Conservation (phyloP, 2,329 filamentous ascomycete genomes). For the Parafenestella ontariensis region DNA sequence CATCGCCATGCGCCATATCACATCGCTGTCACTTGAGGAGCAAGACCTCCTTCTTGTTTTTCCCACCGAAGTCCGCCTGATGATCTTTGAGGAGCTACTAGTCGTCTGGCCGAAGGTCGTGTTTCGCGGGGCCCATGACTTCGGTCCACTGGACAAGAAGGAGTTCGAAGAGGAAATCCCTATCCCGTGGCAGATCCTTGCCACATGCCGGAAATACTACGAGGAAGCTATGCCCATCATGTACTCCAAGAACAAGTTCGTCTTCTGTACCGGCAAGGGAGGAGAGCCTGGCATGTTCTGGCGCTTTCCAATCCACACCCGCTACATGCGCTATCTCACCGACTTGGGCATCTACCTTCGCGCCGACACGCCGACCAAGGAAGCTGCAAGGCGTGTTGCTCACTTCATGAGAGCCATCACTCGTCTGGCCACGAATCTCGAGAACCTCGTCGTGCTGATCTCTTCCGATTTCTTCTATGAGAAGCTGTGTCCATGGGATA, state of each 20-base stretch:
- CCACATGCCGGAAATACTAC: constrained; percentile 25
- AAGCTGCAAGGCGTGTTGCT: constrained; percentile 11
- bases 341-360: constrained; percentile 23
- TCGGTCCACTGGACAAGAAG: constrained; percentile 13
- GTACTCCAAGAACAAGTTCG: constrained; percentile 22
- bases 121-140: constrained; percentile 16
- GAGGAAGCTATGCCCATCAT: constrained; percentile 22
- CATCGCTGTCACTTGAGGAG: background rate
- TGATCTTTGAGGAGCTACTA: constrained; percentile 27
- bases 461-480: constrained; percentile 19
- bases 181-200: constrained; percentile 25
- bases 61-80: constrained; percentile 24
- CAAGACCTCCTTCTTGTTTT: constrained; percentile 2
- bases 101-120: constrained; percentile 10
- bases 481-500: constrained; percentile 16
- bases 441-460: constrained; percentile 13
- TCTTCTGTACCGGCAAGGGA: constrained; percentile 22
- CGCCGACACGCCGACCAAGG: constrained; percentile 12
- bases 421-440: constrained; percentile 12
- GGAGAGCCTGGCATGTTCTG: constrained; percentile 19
- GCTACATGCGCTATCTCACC: constrained; percentile 16
- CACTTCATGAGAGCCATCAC: constrained; percentile 21
- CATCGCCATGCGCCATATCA: background rate
- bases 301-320: constrained; percentile 19
- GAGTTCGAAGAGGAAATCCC: constrained; percentile 14